Percentiles rank a stretch among this genome's conserved stretches.
Evolutionary conservation across 2,329 filamentous ascomycete genomes (phyloP).

Genomic region (Fonsecaea nubica): DNA sequence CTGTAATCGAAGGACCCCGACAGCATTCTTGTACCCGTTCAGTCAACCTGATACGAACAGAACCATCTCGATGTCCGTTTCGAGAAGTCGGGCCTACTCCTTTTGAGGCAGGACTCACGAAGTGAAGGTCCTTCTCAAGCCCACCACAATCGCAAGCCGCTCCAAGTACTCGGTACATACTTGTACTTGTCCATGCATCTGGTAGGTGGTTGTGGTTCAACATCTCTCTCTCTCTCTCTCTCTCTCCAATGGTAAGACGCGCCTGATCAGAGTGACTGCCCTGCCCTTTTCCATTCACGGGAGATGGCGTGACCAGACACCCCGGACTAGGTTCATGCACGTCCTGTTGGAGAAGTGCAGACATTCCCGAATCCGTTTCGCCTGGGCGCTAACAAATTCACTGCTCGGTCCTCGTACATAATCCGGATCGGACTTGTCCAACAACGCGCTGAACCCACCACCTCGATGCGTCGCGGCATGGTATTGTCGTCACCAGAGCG

Average conservation of each 20-base stretch:
- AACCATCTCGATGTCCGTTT: not conserved
- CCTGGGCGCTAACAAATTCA: not conserved
- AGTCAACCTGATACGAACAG: too few species aligned
- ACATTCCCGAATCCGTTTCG: not conserved
- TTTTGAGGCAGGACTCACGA: not conserved
- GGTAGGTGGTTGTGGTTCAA: too few species aligned
- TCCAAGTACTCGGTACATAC: too few species aligned
- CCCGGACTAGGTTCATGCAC: not conserved
- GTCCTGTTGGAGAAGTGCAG: not conserved
- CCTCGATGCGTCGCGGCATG: too few species aligned
- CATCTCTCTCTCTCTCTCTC: not conserved
- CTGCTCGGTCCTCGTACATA: not conserved
- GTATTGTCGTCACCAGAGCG: too few species aligned
- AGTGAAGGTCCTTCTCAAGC: not conserved
- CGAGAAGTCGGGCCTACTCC: not conserved
- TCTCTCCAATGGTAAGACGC: not conserved
- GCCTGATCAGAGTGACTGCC: not conserved
- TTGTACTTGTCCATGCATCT: too few species aligned
- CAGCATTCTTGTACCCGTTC: too few species aligned
- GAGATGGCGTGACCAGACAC: not conserved
- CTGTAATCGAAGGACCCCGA: too few species aligned
- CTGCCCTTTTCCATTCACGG: not conserved
- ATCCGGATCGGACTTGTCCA: not conserved
- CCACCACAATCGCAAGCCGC: too few species aligned
- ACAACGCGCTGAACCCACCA: not conserved